phyloP scores from a whole-genome alignment of 2,329 filamentous ascomycete genomes.

The Colletotrichum chrysophilum region DNA sequence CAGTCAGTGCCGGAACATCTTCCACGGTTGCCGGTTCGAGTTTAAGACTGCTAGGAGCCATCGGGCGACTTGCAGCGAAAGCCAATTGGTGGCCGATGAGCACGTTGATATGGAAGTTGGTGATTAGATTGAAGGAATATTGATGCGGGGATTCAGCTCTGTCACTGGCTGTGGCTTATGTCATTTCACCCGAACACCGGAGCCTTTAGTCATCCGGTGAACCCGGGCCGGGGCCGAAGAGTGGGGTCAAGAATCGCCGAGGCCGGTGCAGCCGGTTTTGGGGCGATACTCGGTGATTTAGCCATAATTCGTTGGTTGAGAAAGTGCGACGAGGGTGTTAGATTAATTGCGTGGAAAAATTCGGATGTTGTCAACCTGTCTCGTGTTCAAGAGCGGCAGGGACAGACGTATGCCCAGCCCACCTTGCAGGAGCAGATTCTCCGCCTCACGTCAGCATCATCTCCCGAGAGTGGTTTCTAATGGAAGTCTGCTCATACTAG shows the following conservation, averaged over 20 bases:
- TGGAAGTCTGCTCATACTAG: background rate
- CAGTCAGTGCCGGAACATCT: slow-evolving; percentile 5
- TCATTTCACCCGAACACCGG: background rate
- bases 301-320: background rate
- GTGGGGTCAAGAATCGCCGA: background rate
- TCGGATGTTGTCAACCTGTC: background rate
- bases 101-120: background rate
- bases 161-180: background rate
- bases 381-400: background rate
- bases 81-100: background rate
- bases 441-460: background rate
- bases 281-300: background rate
- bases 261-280: background rate
- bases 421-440: background rate
- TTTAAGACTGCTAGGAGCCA: background rate
- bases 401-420: background rate
- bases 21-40: background rate
- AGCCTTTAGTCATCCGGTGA: background rate
- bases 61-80: background rate
- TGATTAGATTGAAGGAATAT: background rate
- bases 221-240: background rate
- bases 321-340: too few species aligned
- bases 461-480: background rate
- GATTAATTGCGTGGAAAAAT: background rate
- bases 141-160: background rate